Base-by-base conservation (phyloP, 2,329 filamentous ascomycete species). In the Teratosphaeria zuluensis region DNA sequence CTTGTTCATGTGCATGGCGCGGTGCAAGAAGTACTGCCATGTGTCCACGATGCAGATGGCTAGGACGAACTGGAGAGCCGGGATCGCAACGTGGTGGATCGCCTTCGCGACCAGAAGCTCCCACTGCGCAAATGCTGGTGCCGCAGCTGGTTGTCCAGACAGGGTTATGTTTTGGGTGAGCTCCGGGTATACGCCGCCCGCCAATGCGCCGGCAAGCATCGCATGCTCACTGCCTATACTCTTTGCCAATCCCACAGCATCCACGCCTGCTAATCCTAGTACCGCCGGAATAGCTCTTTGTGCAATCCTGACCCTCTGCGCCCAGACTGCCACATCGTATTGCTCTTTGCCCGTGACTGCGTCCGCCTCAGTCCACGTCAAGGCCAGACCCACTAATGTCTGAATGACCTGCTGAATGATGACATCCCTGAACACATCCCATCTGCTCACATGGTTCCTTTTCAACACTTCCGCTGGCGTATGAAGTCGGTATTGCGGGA, bases 11-110 rank as follows among this genome's bases (percentile, higher is more conserved):
- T 99, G 94, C 94, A 99, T 99, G 59, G 88, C 83, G 46, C 94
- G 90, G 75, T 99, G 94, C 68, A 92, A 81, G 76, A 96, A 96
- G 77, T 99, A 99, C 73, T 99, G 92, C 94, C 94, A 99, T 52
- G 91, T 94, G 75, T 99, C 94, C 66, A 97, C 83, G 64, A 95
- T 79, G 63, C 84, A 76, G 61, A 92, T 82, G 28, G 86, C 94
- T 55, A 89, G 69, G 59, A 83, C 76, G 70, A 96, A 89, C 73
- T 97, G 92, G 54, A 92, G 58, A 2, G 78, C 81, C 0, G 94
- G 94, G 62, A 97, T 81, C 46, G 86, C 71, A 62, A 85, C 76
- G 80, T 89, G 88, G 77, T 97, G 97, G 64, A 96, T 83, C 61
- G 82, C 78, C 74, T 87, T 88, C 51, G 90, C 94, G 35, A 84